Percentiles rank a stretch among this genome's conserved stretches.
Evolutionary conservation across 306 rosid species (phyloP).

Genomic region (Ormosia semicastrata): DNA sequence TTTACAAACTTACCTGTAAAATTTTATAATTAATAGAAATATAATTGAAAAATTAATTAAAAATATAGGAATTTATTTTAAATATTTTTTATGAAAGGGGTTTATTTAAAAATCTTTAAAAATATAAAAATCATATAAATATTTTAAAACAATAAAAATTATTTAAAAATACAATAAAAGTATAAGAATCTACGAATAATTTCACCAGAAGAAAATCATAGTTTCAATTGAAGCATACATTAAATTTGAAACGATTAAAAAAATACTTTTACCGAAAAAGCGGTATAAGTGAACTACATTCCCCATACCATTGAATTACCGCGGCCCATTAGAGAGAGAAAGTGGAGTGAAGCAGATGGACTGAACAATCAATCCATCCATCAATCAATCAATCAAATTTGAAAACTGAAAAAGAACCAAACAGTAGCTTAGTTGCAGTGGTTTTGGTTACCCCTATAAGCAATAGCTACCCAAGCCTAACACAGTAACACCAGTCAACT

Average conservation of each 20-base stretch:
- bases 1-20: no score
- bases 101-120: no score
- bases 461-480: conserved; percentile 3
- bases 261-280: not conserved
- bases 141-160: no score
- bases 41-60: no score
- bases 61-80: no score
- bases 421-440: conserved; percentile 8
- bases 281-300: not conserved
- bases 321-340: not conserved
- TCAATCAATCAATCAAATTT: conserved; percentile 29
- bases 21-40: no score
- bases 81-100: no score
- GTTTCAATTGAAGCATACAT: no score
- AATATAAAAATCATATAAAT: no score
- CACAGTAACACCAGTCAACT: not conserved
- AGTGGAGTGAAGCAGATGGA: not conserved
- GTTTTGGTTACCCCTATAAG: conserved; percentile 16
- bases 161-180: no score
- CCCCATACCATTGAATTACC: not conserved
- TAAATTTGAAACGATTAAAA: not conserved
- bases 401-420: conserved; percentile 19
- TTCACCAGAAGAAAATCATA: no score
- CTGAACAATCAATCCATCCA: not conserved
- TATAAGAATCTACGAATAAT: no score